These are phyloP conservation scores for Pleurotus cornucopiae DNA, from an alignment of 768 basidiomycete genomes.

Conservation along the genomic window DNA sequence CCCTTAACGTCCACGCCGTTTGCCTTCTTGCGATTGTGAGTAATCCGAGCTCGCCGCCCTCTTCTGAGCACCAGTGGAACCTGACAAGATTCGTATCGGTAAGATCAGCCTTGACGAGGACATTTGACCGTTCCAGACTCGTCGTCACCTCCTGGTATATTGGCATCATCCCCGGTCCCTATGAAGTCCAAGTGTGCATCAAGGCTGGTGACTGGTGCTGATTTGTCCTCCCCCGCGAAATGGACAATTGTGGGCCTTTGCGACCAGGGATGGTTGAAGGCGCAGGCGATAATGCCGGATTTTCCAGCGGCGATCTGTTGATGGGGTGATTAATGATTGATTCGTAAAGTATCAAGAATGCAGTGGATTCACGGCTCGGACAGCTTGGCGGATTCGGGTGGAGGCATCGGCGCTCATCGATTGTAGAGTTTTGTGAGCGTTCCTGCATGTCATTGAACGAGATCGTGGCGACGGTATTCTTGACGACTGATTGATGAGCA, in stretches of 20 bases:
- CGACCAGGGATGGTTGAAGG: constrained; percentile 12
- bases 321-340: neutral
- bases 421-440: constrained; percentile 15
- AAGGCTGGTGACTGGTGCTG: constrained; percentile 13
- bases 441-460: neutral
- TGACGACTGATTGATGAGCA: neutral
- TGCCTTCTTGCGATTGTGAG: constrained; percentile 46
- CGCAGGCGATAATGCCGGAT: constrained; percentile 9
- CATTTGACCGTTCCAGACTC: constrained; percentile 41
- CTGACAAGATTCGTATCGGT: constrained; percentile 34
- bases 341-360: too few relatives aligned
- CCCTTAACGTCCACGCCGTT: constrained; percentile 40
- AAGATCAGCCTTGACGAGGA: constrained; percentile 32
- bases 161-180: constrained; percentile 9
- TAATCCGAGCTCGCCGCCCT: constrained; percentile 42
- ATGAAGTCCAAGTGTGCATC: constrained; percentile 20
- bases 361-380: neutral
- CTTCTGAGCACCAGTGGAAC: constrained; percentile 46
- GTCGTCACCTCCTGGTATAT: constrained; percentile 15
- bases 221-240: constrained; percentile 9
- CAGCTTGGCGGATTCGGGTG: constrained; percentile 13
- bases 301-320: neutral
- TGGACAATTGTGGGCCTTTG: constrained; percentile 15
- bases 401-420: constrained; percentile 14
- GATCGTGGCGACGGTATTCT: neutral